Evolutionary conservation across 192 early-diverging fungal genomes (phyloP), one percentile per base, ranked within the genome.

Genomic region (Backusella westeae): DNA sequence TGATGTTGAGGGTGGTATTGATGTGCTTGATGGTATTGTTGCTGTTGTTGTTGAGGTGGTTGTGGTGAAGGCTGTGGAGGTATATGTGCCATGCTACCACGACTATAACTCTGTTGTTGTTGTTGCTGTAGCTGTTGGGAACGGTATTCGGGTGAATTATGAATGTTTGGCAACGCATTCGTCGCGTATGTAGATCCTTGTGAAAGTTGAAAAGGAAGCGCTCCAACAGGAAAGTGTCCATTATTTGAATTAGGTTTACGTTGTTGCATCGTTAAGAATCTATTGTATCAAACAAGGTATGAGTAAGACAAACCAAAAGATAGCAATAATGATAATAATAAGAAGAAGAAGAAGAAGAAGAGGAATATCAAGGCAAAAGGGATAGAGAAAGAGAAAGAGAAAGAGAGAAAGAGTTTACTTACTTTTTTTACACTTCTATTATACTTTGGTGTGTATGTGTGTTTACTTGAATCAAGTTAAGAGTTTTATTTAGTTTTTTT

Each of bases 211-310:
- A 63, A 63, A 26, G 56, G 56, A 63, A 63, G 26, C 4, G 23
- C 21, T 14, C 56, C 56, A 63, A 63, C 56, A 63, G 56, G 26
- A 63, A 29, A 63, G 23, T 63, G 56, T 12, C 56, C 56, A 14
- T 63, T 63, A 29, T 63, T 63, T 63, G 56, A 63, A 29, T 26
- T 63, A 63, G 26, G 56, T 14, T 63, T 63, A 63, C 56, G 56
- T 63, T 63, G 56, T 12, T 63, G 56, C 56, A 63, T 63, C 56
- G 56, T 63, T 63, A 63, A 29, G 10, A 63, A 63, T 63, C 56
- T 63, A 63, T 63, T 29, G 56, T 12, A 63, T 26, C 53, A 59
- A 59, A 59, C 3, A 9, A 59, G 17, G 21, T 59, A 23, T 10
- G 23, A 29, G 9, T 14, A 9, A 63, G 4, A 63, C 53, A 29